Evolutionary conservation across 208 protist species (phyloP).

Genomic region (Tritrichomonas musculus): DNA sequence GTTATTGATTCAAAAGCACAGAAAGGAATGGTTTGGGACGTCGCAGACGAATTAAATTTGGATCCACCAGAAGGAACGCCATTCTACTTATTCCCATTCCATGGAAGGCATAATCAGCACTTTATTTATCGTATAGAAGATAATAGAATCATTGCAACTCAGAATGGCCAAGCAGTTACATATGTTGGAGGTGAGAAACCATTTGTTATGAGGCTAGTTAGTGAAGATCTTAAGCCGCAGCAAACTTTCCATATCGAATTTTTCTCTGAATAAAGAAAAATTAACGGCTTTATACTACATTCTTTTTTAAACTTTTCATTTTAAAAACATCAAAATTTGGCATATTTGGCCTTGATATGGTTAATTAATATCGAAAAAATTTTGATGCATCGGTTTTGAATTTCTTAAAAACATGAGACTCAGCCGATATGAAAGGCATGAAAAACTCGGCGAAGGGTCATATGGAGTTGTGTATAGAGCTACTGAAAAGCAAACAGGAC

Average conservation of each 20-base stretch:
- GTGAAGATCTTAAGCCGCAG: not conserved
- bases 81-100: not conserved
- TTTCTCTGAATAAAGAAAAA: no score
- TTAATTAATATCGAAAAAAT: no score
- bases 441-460: conserved; percentile 54
- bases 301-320: no score
- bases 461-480: conserved; percentile 56
- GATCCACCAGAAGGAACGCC: not conserved
- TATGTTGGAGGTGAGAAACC: not conserved
- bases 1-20: not conserved
- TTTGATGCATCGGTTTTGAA: no score
- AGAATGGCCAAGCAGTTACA: not conserved
- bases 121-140: not conserved
- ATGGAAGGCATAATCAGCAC: not conserved
- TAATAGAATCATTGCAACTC: not conserved
- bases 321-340: no score
- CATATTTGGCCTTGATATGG: no score
- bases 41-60: not conserved
- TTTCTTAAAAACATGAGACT: no score
- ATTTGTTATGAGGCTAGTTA: not conserved
- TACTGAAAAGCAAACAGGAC: conserved; percentile 37
- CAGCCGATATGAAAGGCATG: conserved; percentile 43
- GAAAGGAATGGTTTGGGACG: not conserved
- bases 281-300: no score
- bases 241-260: not conserved